Conservation (phyloP, 75 land plant species). For the Ceratopteris richardii region DNA sequence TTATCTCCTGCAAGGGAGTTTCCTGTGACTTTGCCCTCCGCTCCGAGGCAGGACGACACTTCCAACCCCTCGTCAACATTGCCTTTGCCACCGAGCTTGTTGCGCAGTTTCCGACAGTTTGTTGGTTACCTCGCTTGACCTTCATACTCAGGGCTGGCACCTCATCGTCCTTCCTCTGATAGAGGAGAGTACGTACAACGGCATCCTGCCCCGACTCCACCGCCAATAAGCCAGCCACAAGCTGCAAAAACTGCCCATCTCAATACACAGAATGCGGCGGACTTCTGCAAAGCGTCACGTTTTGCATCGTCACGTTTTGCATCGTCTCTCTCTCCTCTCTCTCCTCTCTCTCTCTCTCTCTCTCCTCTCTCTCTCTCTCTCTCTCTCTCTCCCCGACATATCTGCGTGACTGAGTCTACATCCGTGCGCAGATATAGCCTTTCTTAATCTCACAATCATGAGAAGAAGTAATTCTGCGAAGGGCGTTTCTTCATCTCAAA, state of each 20-base stretch:
- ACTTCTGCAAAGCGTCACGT: no score
- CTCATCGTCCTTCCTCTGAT: conserved; percentile 20
- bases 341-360: no score
- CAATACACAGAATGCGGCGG: neutral
- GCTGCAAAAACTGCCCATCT: conserved; percentile 19
- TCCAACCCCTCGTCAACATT: conserved; percentile 58
- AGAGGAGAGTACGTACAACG: conserved; percentile 42
- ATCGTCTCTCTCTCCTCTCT: no score
- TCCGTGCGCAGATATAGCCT: no score
- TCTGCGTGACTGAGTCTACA: no score
- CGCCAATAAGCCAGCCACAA: conserved; percentile 58
- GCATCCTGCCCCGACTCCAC: conserved; percentile 92
- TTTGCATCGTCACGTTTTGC: no score
- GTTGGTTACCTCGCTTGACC: conserved; percentile 52
- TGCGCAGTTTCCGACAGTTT: conserved; percentile 48
- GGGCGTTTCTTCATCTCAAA: no score
- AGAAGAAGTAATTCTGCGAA: no score
- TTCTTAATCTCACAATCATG: no score
- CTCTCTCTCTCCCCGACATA: no score
- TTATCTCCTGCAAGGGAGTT: conserved; percentile 48
- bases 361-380: no score
- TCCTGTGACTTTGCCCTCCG: conserved; percentile 29
- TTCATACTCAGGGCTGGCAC: conserved; percentile 45
- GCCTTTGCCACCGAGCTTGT: conserved; percentile 27
- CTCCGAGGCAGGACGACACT: conserved; percentile 37